A percentile compares a stretch with the other conserved stretches of the same genome.
phyloP scores from a whole-genome alignment of 108 stramenopile genomes.

The Chaetoceros tenuissimus region DNA sequence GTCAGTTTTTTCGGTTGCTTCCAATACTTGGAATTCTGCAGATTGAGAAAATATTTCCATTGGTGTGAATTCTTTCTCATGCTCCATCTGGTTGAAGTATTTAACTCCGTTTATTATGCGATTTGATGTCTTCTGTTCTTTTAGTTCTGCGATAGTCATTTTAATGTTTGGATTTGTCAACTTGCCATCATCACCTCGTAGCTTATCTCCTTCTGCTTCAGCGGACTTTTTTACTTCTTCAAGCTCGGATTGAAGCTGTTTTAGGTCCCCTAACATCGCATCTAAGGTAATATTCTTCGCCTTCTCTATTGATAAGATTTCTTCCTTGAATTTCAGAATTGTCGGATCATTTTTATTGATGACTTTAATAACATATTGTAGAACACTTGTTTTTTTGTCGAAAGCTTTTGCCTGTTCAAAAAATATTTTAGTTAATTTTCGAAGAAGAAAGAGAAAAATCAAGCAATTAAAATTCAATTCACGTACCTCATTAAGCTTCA shows the following conservation, averaged over 20 bases:
- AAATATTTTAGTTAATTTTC: not conserved
- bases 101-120: conserved; percentile 36
- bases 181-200: conserved; percentile 32
- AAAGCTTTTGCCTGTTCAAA: conserved; percentile 81
- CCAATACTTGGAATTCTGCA: conserved; percentile 36
- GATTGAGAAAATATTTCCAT: conserved; percentile 69
- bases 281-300: conserved; percentile 62
- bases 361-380: conserved; percentile 83
- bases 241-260: conserved; percentile 46
- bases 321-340: conserved; percentile 52
- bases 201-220: conserved; percentile 39
- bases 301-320: conserved; percentile 46
- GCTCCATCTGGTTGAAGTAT: conserved; percentile 58
- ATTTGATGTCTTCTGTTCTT: conserved; percentile 53
- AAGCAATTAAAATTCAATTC: not conserved
- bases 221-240: conserved; percentile 41
- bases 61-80: conserved; percentile 37
- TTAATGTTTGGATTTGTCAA: conserved; percentile 9
- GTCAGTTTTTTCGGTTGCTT: conserved; percentile 36
- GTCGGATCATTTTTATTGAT: conserved; percentile 61
- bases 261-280: conserved; percentile 43
- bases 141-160: conserved; percentile 39
- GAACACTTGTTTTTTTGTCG: conserved; percentile 93
- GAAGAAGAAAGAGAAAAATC: not conserved
- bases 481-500: conserved; percentile 87